Percentiles rank a stretch among this genome's conserved stretches.
Evolutionary conservation across 345 rosid species (phyloP).

Genomic region (Eucalyptus viminalis): DNA sequence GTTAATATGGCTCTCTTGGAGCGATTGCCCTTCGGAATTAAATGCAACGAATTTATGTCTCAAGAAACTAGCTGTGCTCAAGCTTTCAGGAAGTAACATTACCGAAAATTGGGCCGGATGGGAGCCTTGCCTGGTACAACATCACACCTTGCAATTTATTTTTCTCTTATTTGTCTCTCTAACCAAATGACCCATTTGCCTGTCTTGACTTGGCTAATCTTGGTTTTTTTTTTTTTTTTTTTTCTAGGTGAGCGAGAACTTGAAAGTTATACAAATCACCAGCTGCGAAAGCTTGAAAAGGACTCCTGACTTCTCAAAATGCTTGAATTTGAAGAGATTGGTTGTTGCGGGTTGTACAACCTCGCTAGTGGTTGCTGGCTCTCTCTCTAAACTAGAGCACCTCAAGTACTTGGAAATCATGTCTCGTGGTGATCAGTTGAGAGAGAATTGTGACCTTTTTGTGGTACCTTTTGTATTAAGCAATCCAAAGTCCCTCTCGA

Average conservation of each 20-base stretch:
- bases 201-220: neutral
- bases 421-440: rapidly evolving
- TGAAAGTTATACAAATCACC: neutral
- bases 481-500: rapidly evolving
- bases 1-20: neutral
- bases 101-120: neutral
- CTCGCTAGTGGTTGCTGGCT: neutral
- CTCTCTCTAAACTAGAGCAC: neutral
- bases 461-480: neutral
- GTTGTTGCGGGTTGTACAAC: neutral
- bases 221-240: neutral
- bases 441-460: neutral
- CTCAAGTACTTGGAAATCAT: neutral
- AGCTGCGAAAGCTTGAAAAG: neutral
- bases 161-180: neutral
- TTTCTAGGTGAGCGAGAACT: neutral
- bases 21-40: neutral
- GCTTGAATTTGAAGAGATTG: neutral
- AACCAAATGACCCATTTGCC: neutral
- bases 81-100: neutral
- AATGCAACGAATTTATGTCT: neutral
- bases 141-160: neutral
- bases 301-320: neutral
- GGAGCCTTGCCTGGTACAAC: neutral
- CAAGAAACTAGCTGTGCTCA: neutral